These are phyloP conservation scores for Fusarium heterosporum DNA, from an alignment of 2,329 filamentous ascomycete genomes.

Conservation along the genomic window DNA sequence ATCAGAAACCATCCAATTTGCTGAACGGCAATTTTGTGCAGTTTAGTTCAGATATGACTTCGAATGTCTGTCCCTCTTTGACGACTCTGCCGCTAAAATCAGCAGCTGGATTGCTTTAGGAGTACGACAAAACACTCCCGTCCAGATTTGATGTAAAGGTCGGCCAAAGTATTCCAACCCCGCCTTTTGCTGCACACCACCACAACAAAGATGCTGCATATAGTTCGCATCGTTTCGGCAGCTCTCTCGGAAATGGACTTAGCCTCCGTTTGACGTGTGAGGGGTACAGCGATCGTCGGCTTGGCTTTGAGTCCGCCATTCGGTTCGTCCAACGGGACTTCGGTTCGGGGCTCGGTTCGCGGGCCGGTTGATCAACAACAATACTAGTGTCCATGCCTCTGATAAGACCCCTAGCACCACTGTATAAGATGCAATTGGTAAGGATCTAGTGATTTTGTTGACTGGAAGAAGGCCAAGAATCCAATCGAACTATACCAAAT, in stretches of 20 bases:
- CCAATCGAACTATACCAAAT: background rate
- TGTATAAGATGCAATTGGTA: constrained; percentile 24
- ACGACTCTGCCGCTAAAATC: background rate
- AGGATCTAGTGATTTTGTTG: background rate
- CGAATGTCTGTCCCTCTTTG: background rate
- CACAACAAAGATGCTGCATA: background rate
- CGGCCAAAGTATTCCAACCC: too few relatives aligned
- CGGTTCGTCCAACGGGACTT: background rate
- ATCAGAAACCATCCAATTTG: too few relatives aligned
- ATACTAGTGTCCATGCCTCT: background rate
- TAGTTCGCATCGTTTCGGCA: background rate
- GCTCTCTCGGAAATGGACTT: background rate
- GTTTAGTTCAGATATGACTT: background rate
- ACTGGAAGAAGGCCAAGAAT: background rate
- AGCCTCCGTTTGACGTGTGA: background rate
- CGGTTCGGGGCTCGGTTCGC: constrained; percentile 27
- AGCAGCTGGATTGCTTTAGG: background rate
- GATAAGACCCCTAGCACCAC: background rate
- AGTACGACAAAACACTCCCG: too few relatives aligned
- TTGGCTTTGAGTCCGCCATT: background rate
- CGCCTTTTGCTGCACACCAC: background rate
- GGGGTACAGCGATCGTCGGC: background rate
- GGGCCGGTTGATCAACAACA: background rate
- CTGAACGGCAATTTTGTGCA: background rate
- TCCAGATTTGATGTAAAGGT: too few relatives aligned